Evolutionary conservation across 2,329 filamentous ascomycete genomes (phyloP).

Genomic region (Talaromyces sp.): DNA sequence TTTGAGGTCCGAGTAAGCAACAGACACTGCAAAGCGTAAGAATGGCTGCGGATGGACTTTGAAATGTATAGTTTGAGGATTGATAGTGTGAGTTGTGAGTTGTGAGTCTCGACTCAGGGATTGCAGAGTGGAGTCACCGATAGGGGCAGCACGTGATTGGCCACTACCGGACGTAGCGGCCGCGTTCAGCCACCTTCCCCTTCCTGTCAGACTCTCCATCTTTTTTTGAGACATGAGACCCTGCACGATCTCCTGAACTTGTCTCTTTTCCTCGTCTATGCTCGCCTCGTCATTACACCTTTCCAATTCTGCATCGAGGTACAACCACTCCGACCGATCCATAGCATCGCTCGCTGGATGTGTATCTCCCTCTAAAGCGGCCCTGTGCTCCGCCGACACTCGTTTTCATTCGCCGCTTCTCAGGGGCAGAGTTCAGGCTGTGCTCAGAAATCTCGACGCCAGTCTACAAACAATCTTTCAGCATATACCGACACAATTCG

Average conservation of each 20-base stretch:
- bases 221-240: neutral
- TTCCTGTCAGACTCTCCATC: neutral
- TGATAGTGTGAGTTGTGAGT: neutral
- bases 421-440: slow-evolving; percentile 1
- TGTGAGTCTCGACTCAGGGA: neutral
- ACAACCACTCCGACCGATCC: slow-evolving; percentile 60
- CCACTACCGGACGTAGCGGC: neutral
- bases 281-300: neutral
- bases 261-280: neutral
- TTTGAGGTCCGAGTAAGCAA: neutral
- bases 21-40: neutral
- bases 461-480: neutral
- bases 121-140: neutral
- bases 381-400: slow-evolving; percentile 9
- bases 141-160: slow-evolving; percentile 2
- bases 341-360: slow-evolving; percentile 77
- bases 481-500: neutral
- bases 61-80: neutral
- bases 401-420: slow-evolving; percentile 10
- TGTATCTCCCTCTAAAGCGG: slow-evolving; percentile 51
- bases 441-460: neutral
- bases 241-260: neutral
- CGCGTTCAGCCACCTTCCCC: neutral
- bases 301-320: neutral
- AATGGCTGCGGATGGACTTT: neutral